Percentiles rank a stretch among this genome's conserved stretches.
phyloP scores from a whole-genome alignment of 2,329 filamentous ascomycete genomes.

The Lithohypha guttulata region DNA sequence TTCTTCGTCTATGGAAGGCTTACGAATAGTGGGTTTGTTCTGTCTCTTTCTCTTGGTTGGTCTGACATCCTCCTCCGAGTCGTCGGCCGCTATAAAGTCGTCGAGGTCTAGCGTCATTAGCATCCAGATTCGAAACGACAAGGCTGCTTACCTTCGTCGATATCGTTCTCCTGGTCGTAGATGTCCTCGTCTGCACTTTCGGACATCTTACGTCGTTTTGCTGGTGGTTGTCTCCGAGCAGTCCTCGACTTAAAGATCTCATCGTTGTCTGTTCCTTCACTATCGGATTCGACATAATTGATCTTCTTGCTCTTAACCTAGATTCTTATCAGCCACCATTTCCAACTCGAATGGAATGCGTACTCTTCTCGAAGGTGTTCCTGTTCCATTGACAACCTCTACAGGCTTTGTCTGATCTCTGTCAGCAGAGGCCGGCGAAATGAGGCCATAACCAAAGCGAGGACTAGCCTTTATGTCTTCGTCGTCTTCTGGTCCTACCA shows the following conservation, averaged over 20 bases:
- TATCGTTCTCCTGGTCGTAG: constrained; percentile 52
- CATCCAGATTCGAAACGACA: background rate
- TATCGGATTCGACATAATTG: constrained; percentile 78
- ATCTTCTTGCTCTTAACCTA: constrained; percentile 52
- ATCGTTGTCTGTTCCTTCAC: constrained; percentile 58
- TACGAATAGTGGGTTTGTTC: constrained; percentile 33
- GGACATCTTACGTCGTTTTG: constrained; percentile 51
- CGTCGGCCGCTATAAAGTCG: constrained; percentile 79
- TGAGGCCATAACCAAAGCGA: constrained; percentile 44
- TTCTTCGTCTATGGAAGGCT: constrained; percentile 26
- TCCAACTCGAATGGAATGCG: constrained; percentile 19
- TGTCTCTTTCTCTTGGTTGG: constrained; percentile 65
- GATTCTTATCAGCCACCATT: background rate
- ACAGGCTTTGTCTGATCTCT: constrained; percentile 18
- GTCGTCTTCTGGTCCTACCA: constrained; percentile 57
- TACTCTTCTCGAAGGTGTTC: constrained; percentile 76
- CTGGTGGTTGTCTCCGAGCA: constrained; percentile 32
- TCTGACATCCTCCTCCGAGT: constrained; percentile 59
- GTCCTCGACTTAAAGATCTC: constrained; percentile 53
- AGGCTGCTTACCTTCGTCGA: constrained; percentile 41
- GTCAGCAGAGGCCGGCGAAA: constrained; percentile 36
- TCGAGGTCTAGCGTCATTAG: constrained; percentile 53
- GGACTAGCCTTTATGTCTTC: constrained; percentile 31
- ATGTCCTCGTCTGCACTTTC: constrained; percentile 59
- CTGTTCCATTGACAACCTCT: constrained; percentile 34